Conservation (phyloP, 1,284 basidiomycete genomes). For the Earliella scabrosa region DNA sequence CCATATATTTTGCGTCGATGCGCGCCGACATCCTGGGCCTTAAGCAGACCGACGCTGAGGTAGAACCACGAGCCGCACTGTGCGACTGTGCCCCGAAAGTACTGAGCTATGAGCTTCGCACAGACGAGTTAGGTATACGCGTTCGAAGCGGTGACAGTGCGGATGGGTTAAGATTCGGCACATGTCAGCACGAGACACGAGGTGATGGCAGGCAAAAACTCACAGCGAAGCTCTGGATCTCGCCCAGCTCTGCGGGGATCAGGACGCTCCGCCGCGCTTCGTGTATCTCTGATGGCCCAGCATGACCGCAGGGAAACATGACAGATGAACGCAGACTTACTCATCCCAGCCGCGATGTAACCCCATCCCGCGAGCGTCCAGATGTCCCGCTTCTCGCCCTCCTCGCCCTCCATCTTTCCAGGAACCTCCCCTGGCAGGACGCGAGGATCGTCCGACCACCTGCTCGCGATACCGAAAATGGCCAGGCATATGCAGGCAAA, state of each 20-base stretch:
- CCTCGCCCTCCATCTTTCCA: constrained; percentile 32
- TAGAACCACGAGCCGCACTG: constrained; percentile 46
- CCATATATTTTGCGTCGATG: constrained; percentile 44
- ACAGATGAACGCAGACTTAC: constrained; percentile 13
- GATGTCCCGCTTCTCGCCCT: constrained; percentile 14
- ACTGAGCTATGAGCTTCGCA: constrained; percentile 33
- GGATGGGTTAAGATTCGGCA: background rate
- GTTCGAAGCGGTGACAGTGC: background rate
- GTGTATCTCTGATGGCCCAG: constrained; percentile 23
- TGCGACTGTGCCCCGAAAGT: constrained; percentile 37
- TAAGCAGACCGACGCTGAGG: constrained; percentile 48
- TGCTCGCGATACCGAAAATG: constrained; percentile 53
- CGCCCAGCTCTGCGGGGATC: constrained; percentile 34
- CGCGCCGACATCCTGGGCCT: constrained; percentile 49
- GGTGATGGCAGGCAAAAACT: constrained; percentile 8
- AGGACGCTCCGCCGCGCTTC: constrained; percentile 28
- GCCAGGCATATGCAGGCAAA: constrained; percentile 54
- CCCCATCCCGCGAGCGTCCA: constrained; percentile 32
- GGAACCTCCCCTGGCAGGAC: constrained; percentile 43
- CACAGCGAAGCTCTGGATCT: constrained; percentile 37
- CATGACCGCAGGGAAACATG: background rate
- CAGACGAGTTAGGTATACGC: background rate
- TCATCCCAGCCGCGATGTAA: constrained; percentile 26
- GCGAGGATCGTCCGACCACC: constrained; percentile 50
- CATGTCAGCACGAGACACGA: constrained; percentile 8